Percentiles rank a stretch among this genome's conserved stretches.
Conservation (phyloP, 768 basidiomycete genomes). For the Lactarius akahatsu region DNA sequence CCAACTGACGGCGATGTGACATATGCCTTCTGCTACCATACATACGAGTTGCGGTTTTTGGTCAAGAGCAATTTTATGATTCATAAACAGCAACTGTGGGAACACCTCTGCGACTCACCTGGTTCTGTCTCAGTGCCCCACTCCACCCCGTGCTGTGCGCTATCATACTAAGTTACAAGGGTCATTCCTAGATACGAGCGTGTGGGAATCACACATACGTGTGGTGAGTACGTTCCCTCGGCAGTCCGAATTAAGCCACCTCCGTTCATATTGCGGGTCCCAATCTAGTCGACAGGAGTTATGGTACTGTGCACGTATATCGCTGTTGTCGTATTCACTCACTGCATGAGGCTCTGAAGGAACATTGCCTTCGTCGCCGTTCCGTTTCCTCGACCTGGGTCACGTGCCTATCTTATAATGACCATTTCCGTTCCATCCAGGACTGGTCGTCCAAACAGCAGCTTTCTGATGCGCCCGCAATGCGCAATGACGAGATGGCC, state of each 20-base stretch:
- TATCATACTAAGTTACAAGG: neutral
- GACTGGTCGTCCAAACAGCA: too few species aligned
- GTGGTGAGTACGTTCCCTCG: neutral
- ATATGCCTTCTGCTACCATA: neutral
- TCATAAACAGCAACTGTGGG: neutral
- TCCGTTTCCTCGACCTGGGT: neutral
- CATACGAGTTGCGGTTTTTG: neutral
- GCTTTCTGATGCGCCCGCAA: neutral
- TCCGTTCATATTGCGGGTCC: neutral
- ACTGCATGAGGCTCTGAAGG: neutral
- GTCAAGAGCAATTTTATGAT: neutral
- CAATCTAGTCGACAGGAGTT: neutral
- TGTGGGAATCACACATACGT: neutral
- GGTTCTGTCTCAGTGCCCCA: neutral
- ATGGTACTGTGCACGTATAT: neutral
- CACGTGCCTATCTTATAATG: neutral
- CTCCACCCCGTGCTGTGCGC: neutral
- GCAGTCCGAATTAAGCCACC: neutral
- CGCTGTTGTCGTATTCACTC: neutral
- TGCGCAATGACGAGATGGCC: neutral
- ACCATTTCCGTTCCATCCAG: too few species aligned
- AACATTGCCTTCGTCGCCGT: too few species aligned
- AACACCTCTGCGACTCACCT: neutral
- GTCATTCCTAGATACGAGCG: neutral
- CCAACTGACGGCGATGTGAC: neutral